These are phyloP conservation scores for Phyllosticta citrichinensis DNA, from an alignment of 2,329 filamentous ascomycete species.

Conservation along the genomic window DNA sequence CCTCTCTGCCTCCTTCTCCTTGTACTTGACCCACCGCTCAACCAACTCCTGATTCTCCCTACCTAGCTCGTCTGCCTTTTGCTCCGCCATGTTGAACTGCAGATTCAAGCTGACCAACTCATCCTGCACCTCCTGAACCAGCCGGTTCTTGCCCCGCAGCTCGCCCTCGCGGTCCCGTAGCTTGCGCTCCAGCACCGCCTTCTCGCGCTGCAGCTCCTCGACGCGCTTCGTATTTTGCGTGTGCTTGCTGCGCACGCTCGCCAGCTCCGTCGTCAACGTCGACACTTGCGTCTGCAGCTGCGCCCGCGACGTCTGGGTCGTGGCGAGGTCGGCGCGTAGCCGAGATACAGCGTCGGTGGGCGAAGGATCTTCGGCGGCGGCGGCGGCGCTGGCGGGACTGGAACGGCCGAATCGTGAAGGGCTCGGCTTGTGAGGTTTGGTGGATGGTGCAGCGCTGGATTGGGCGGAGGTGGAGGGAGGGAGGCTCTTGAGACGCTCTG, in stretches of 20 bases:
- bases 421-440: constrained; percentile 1
- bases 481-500: constrained; percentile 20
- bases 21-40: constrained; percentile 81
- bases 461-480: constrained; percentile 12
- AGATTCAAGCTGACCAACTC: constrained; percentile 82
- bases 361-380: constrained; percentile 16
- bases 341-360: constrained; percentile 19
- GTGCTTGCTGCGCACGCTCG: constrained; percentile 49
- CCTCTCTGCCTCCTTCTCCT: constrained; percentile 74
- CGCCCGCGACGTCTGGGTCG: constrained; percentile 64
- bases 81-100: constrained; percentile 77
- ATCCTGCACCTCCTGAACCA: constrained; percentile 83
- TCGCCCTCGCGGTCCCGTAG: constrained; percentile 79
- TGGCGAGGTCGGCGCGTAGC: constrained; percentile 54
- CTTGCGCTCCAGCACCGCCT: constrained; percentile 51
- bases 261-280: constrained; percentile 53
- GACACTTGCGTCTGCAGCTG: constrained; percentile 57
- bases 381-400: constrained; percentile 16
- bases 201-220: constrained; percentile 51
- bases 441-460: constrained; percentile 11
- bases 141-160: constrained; percentile 68
- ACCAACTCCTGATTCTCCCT: constrained; percentile 83
- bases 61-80: constrained; percentile 60
- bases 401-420: constrained; percentile 12
- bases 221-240: constrained; percentile 53